These are phyloP conservation scores for Quercus bicolor DNA, from an alignment of 306 rosid species.

Conservation along the genomic window DNA sequence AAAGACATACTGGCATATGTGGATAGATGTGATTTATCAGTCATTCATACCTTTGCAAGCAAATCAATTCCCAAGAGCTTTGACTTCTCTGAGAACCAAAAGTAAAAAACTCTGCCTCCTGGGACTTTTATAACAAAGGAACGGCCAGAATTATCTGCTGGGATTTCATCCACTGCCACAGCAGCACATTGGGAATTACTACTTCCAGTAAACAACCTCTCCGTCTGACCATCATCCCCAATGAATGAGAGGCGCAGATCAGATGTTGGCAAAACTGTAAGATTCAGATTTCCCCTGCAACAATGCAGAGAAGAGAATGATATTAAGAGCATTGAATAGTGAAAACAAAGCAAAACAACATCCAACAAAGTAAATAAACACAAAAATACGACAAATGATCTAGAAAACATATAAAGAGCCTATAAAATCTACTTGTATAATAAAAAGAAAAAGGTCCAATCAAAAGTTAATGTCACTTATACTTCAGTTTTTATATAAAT, in stretches of 20 bases:
- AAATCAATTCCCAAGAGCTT: constrained; percentile 83
- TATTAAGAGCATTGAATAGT: constrained; percentile 14
- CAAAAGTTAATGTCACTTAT: neutral
- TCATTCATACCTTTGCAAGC: constrained; percentile 62
- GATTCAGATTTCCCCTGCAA: constrained; percentile 84
- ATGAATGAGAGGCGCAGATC: constrained; percentile 78
- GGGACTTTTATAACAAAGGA: constrained; percentile 58
- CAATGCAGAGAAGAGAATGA: constrained; percentile 20
- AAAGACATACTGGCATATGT: too few relatives aligned
- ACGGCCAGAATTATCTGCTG: constrained; percentile 68
- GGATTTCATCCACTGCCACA: constrained; percentile 58
- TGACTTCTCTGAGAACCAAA: constrained; percentile 95
- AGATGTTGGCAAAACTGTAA: constrained; percentile 76
- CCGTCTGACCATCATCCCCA: constrained; percentile 72
- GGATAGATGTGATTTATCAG: neutral
- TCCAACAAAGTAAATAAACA: neutral
- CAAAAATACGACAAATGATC: neutral
- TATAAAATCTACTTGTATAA: neutral
- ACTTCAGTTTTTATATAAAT: neutral
- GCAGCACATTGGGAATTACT: constrained; percentile 50
- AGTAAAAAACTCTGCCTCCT: constrained; percentile 46
- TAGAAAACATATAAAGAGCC: neutral
- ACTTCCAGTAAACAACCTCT: constrained; percentile 54
- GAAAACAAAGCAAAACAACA: neutral
- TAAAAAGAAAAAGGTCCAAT: neutral